Evolutionary conservation across 2,329 filamentous ascomycete species (phyloP), one percentile per base, ranked within the genome.

Genomic region (Aspergillus clavatus): DNA sequence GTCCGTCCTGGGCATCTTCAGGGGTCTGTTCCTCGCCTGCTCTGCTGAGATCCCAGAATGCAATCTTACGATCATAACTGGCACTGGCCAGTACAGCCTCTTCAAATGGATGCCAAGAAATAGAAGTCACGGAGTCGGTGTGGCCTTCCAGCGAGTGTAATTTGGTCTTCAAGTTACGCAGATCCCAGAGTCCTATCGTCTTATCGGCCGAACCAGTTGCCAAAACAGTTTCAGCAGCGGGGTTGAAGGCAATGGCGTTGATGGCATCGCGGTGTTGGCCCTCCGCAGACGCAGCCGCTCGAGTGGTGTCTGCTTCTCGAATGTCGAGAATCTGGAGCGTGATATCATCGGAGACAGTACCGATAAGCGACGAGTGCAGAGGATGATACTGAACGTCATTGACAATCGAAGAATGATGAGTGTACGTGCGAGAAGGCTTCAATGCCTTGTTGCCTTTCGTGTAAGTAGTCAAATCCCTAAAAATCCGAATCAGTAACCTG

Each of bases 341-440:
- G 56, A 93, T 78, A 65, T 98, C 93, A 65, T 98, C 93, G 3
- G 93, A 97, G 3, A 95, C 93, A 12, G 87, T 91, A 51, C 91
- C 94, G 50, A 98, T 87, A 52, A 94, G 83, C 57, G 84, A 83
- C 59, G 82, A 84, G 52, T 91, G 87, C 35, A 89, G 80, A 7
- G 91, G 90, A 59, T 97, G 91, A 63, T 95, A 89, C 70, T 97
- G 89, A 24, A 98, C 90, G 61, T 98, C 93, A 66, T 98, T 98
- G 63, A 98, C 93, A 43, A 93, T 87, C 21, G 91, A 84, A 16
- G 79, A 83, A 67, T 98, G 94, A 55, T 96, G 87, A 1, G 83
- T 91, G 70, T 93, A 97, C 29, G 81, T 85, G 38, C 84, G 80
- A 4, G 78, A 74, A 10, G 89, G 84, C 58, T 81, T 81, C 41